Base-by-base conservation (phyloP, 192 early-diverging fungal species). In the Coemansia sp. region DNA sequence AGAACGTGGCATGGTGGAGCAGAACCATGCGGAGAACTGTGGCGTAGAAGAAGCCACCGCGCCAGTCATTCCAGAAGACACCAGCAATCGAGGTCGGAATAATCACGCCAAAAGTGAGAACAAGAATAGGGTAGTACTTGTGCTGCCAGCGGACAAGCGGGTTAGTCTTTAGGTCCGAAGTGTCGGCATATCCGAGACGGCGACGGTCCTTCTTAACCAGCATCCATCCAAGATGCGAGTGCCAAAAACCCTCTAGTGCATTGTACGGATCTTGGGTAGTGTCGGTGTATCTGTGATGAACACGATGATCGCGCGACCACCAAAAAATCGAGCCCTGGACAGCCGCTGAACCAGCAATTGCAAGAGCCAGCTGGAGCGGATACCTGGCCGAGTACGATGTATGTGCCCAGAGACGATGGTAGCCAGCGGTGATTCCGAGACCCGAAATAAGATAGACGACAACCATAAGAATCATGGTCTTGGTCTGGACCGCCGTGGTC, bases 161-260 rank as follows among this genome's bases (percentile, higher is more conserved):
- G 61, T 86, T 84, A 62, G 83, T 85, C 70, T 86, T 83, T 27
- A 92, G 77, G 73, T 93, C 91, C 22, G 87, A 85, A 15, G 89
- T 86, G 64, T 93, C 91, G 15, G 88, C 87, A 61, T 88, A 82
- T 56, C 91, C 91, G 49, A 88, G 81, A 51, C 83, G 81, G 58
- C 73, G 80, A 17, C 81, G 81, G 70, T 89, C 87, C 66, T 89
- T 88, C 67, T 87, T 85, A 55, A 90, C 69, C 49, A 92, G 67
- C 90, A 93, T 92, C 91, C 91, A 93, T 49, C 89, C 87, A 41
- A 93, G 70, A 61, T 93, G 91, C 9, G 86, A 88, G 74, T 89
- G 91, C 68, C 91, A 83, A 57, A 92, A 79, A 30, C 91, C 91
- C 57, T 86, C 73, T 37, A 88, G 81, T 21, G 91, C 91, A 52